A percentile compares a stretch with the other conserved stretches of the same genome.
Conservation (phyloP, 2,329 filamentous ascomycete genomes). For the Diaporthe vexans region DNA sequence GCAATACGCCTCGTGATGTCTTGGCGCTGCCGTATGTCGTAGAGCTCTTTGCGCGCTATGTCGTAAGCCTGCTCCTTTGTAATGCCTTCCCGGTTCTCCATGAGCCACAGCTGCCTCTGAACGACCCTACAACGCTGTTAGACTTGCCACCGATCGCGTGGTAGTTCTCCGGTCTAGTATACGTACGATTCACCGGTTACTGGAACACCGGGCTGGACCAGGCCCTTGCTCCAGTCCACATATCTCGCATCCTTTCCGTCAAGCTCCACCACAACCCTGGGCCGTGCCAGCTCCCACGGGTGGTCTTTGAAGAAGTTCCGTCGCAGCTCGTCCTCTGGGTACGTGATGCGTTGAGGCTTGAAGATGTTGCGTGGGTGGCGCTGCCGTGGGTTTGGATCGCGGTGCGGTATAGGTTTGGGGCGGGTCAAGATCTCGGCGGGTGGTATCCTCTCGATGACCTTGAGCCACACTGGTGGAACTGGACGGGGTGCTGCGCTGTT, state of each 20-base stretch:
- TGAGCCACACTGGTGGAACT: constrained; percentile 63
- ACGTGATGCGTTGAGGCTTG: constrained; percentile 81
- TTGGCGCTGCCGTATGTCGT: constrained; percentile 83
- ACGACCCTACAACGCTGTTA: constrained; percentile 76
- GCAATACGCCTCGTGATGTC: constrained; percentile 88
- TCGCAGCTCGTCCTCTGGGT: constrained; percentile 87
- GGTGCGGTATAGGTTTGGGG: constrained; percentile 64
- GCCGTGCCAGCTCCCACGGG: constrained; percentile 95
- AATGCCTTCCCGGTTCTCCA: constrained; percentile 71
- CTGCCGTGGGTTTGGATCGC: constrained; percentile 57
- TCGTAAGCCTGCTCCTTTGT: constrained; percentile 84
- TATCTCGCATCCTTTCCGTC: constrained; percentile 84
- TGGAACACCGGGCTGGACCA: constrained; percentile 81
- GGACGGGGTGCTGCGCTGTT: constrained; percentile 45
- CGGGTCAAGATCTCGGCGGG: constrained; percentile 72
- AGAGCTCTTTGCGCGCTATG: constrained; percentile 89
- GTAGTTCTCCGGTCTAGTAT: constrained; percentile 9
- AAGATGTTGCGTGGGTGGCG: constrained; percentile 83
- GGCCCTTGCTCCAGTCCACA: constrained; percentile 82
- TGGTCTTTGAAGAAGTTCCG: constrained; percentile 91
- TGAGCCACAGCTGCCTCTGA: constrained; percentile 90
- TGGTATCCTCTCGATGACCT: constrained; percentile 65
- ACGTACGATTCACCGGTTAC: constrained; percentile 87
- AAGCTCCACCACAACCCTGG: constrained; percentile 85
- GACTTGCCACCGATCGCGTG: background rate